These are phyloP conservation scores for Clavispora fructus DNA, from an alignment of 805 yeast genomes.

Conservation along the genomic window DNA sequence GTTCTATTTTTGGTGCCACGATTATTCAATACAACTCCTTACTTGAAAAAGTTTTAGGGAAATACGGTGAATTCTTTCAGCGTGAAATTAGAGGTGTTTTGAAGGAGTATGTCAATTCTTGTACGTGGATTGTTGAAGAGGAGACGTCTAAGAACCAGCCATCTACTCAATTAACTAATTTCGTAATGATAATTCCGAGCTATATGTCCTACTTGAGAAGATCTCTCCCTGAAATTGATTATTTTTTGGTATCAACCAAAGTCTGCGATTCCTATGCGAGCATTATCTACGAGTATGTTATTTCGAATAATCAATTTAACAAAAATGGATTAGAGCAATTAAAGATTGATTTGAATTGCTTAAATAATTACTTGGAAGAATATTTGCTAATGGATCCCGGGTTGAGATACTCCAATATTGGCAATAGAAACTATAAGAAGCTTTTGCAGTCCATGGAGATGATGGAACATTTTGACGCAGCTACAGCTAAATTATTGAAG, in stretches of 20 bases:
- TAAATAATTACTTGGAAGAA: slow-evolving; percentile 13
- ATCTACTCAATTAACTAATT: slow-evolving; percentile 19
- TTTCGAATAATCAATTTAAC: slow-evolving; percentile 35
- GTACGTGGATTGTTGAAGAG: slow-evolving; percentile 25
- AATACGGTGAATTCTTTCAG: slow-evolving; percentile 27
- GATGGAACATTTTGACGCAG: slow-evolving; percentile 19
- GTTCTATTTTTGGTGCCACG: slow-evolving; percentile 27
- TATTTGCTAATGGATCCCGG: slow-evolving; percentile 15
- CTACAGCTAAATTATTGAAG: slow-evolving; percentile 16
- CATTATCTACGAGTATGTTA: slow-evolving; percentile 31
- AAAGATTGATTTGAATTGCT: slow-evolving; percentile 22
- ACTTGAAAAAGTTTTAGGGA: slow-evolving; percentile 13
- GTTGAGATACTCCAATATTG: slow-evolving; percentile 15
- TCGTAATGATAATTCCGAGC: slow-evolving; percentile 21
- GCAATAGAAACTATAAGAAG: slow-evolving; percentile 20
- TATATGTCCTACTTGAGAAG: slow-evolving; percentile 21
- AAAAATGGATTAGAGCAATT: slow-evolving; percentile 29
- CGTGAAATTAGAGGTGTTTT: slow-evolving; percentile 27
- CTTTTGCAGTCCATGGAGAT: slow-evolving; percentile 27
- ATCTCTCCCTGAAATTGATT: slow-evolving; percentile 26
- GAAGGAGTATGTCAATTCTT: slow-evolving; percentile 33
- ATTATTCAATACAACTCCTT: slow-evolving; percentile 21
- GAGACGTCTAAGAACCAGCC: slow-evolving; percentile 5
- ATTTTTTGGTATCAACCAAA: slow-evolving; percentile 22
- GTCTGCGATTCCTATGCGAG: slow-evolving; percentile 22